A percentile compares a stretch with the other conserved stretches of the same genome.
These are phyloP conservation scores for Ogataea henricii DNA, from an alignment of 805 yeast genomes.

Conservation along the genomic window DNA sequence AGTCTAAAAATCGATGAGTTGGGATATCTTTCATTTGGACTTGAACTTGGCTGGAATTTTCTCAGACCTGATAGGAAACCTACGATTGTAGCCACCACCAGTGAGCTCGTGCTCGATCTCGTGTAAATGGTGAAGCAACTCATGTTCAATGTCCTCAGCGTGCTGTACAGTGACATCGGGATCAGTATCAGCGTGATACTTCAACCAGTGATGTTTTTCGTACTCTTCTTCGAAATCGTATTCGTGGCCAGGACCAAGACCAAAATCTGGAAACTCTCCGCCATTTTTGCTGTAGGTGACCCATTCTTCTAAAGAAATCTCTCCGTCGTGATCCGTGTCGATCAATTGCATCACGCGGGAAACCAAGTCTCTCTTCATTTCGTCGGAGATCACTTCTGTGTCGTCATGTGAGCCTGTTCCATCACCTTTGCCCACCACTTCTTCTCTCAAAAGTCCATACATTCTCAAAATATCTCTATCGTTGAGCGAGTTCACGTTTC, in stretches of 20 bases:
- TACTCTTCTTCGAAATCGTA: slow-evolving; percentile 91
- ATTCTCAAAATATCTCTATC: slow-evolving; percentile 68
- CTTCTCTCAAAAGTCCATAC: slow-evolving; percentile 76
- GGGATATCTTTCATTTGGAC: slow-evolving; percentile 5
- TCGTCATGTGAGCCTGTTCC: slow-evolving; percentile 84
- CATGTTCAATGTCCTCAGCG: slow-evolving; percentile 88
- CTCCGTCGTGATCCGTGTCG: slow-evolving; percentile 68
- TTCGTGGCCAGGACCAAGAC: slow-evolving; percentile 86
- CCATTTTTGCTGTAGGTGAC: slow-evolving; percentile 58
- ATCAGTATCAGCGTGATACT: slow-evolving; percentile 73
- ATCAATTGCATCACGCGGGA: slow-evolving; percentile 55
- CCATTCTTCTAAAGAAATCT: slow-evolving; percentile 71
- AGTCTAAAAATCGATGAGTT: neutral
- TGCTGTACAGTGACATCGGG: slow-evolving; percentile 82
- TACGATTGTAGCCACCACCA: slow-evolving; percentile 18
- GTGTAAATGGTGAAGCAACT: slow-evolving; percentile 79
- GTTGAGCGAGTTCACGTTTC: slow-evolving; percentile 57
- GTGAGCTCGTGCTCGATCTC: slow-evolving; percentile 63
- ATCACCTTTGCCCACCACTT: slow-evolving; percentile 82
- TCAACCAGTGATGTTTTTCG: slow-evolving; percentile 92
- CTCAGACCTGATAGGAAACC: slow-evolving; percentile 22
- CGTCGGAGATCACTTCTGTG: slow-evolving; percentile 57
- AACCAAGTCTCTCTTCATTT: slow-evolving; percentile 57
- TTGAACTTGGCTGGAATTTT: slow-evolving; percentile 26
- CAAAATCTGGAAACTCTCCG: slow-evolving; percentile 84